These are phyloP conservation scores for Ammopiptanthus mongolicus DNA, from an alignment of 306 rosid genomes.

Conservation along the genomic window DNA sequence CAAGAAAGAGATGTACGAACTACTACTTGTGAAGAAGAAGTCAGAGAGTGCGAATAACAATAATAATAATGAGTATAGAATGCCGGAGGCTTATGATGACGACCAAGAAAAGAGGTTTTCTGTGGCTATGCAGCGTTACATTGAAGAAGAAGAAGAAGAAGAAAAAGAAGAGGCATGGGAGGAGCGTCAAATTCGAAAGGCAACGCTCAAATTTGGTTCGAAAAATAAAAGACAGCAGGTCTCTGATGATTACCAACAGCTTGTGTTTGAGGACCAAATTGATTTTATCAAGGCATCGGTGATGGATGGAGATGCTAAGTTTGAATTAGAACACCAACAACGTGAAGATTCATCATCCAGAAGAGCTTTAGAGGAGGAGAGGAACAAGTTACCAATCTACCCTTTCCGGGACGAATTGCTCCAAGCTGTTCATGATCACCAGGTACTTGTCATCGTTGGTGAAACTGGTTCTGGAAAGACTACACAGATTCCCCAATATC, in stretches of 20 bases:
- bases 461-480: slow-evolving; percentile 99
- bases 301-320: slow-evolving; percentile 81
- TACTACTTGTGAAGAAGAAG: slow-evolving; percentile 60
- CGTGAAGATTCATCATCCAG: too few relatives aligned
- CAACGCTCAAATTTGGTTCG: slow-evolving; percentile 72
- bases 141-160: too few relatives aligned
- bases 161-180: slow-evolving; percentile 99
- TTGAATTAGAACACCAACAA: too few relatives aligned
- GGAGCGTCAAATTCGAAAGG: slow-evolving; percentile 94
- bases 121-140: slow-evolving; percentile 48
- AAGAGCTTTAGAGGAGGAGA: slow-evolving; percentile 71
- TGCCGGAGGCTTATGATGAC: slow-evolving; percentile 94
- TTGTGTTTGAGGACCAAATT: slow-evolving; percentile 93
- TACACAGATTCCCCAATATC: slow-evolving; percentile 96
- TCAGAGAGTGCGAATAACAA: slow-evolving; percentile 62
- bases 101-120: slow-evolving; percentile 87
- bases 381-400: slow-evolving; percentile 75
- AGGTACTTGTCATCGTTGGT: slow-evolving; percentile 96
- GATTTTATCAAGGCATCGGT: slow-evolving; percentile 88
- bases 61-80: slow-evolving; percentile 80
- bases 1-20: slow-evolving; percentile 78
- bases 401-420: slow-evolving; percentile 74
- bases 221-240: slow-evolving; percentile 79
- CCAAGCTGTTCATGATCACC: slow-evolving; percentile 69
- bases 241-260: slow-evolving; percentile 82